Evolutionary conservation across 768 basidiomycete species (phyloP).

Genomic region (Tulasnella sp.): DNA sequence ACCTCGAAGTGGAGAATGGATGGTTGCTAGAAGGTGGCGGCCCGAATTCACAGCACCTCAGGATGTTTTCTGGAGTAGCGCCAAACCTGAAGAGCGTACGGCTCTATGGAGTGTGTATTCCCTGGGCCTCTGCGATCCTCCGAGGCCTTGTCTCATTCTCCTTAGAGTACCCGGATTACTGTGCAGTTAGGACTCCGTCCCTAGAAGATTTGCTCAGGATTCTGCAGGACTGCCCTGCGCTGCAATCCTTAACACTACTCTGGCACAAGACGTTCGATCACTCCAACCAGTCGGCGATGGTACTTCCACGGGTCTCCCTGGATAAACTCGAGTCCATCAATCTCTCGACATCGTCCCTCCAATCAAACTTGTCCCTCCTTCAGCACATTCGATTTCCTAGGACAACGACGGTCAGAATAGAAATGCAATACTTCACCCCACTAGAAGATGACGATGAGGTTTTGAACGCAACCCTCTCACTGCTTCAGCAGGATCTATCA

Average conservation of each 20-base stretch:
- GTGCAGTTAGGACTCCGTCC: neutral
- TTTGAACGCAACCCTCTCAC: too few relatives aligned
- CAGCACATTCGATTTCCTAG: too few relatives aligned
- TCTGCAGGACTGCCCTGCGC: neutral
- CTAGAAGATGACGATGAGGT: too few relatives aligned
- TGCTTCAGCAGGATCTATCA: too few relatives aligned
- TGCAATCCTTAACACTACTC: neutral
- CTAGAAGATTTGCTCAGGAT: neutral
- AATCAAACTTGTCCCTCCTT: too few relatives aligned
- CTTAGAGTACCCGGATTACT: neutral
- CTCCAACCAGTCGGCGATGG: neutral
- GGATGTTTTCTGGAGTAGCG: neutral
- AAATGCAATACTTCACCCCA: too few relatives aligned
- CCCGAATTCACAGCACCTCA: neutral
- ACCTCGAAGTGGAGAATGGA: neutral
- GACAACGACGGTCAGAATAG: too few relatives aligned
- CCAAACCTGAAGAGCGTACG: neutral
- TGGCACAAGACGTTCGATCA: neutral
- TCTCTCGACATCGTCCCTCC: too few relatives aligned
- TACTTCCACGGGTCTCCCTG: neutral
- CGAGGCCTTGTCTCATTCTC: neutral
- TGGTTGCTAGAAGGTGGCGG: neutral
- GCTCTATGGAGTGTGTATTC: neutral
- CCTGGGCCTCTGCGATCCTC: neutral
- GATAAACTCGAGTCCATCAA: too few relatives aligned